Conservation (phyloP, 2,329 filamentous ascomycete genomes). For the Ophiobolus disseminans region DNA sequence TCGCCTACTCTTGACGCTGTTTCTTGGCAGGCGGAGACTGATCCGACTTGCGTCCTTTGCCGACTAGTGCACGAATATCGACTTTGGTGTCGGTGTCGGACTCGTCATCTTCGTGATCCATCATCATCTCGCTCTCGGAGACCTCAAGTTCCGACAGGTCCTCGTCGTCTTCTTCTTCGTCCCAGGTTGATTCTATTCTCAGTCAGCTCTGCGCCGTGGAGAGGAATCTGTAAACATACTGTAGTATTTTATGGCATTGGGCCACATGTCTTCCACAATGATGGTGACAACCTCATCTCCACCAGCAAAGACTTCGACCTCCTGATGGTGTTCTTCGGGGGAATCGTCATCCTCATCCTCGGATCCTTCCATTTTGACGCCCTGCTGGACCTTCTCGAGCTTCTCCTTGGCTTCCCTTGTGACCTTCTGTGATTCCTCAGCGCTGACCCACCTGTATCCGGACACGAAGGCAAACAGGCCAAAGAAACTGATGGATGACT, state of each 20-base stretch:
- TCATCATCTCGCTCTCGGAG: conserved; percentile 57
- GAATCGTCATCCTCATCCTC: conserved; percentile 65
- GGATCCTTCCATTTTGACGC: conserved; percentile 48
- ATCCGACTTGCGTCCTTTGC: conserved; percentile 54
- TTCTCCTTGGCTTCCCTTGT: conserved; percentile 66
- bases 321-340: conserved; percentile 69
- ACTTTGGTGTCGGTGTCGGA: conserved; percentile 62
- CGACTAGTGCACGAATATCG: conserved; percentile 56
- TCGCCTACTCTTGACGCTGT: conserved; percentile 48
- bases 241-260: conserved; percentile 88
- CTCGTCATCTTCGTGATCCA: conserved; percentile 60
- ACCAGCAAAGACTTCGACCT: conserved; percentile 84
- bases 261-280: conserved; percentile 88
- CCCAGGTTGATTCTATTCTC: conserved; percentile 60
- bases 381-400: conserved; percentile 55
- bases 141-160: conserved; percentile 72
- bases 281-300: conserved; percentile 83
- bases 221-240: conserved; percentile 64
- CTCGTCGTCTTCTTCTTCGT: conserved; percentile 59
- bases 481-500: conserved; percentile 81
- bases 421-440: conserved; percentile 73
- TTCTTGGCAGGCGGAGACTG: conserved; percentile 47
- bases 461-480: conserved; percentile 80
- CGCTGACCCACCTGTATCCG: conserved; percentile 70
- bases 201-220: conserved; percentile 46